Evolutionary conservation across 495 filamentous ascomycete species (phyloP).

Genomic region (Massariosphaeria phaeospora): DNA sequence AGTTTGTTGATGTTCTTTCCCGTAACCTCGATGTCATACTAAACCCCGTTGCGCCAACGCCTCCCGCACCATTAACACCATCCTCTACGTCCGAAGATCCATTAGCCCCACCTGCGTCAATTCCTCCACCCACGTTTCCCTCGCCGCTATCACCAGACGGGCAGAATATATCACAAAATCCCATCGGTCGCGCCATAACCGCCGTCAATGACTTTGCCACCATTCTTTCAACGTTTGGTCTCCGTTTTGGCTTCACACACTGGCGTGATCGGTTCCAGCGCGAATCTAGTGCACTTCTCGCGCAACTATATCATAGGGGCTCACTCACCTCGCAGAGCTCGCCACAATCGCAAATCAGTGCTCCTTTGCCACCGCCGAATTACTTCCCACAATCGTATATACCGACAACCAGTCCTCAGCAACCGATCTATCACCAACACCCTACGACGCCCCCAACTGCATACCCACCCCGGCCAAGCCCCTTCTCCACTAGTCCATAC

Average conservation of each 20-base stretch:
- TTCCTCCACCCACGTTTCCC: constrained; percentile 22
- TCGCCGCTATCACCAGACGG: constrained; percentile 10
- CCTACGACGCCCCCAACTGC: constrained; percentile 7
- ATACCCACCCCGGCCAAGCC: constrained; percentile 10
- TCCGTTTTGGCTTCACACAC: constrained; percentile 40
- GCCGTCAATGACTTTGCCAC: constrained; percentile 39
- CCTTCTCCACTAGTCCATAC: constrained; percentile 20
- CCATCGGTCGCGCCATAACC: constrained; percentile 26
- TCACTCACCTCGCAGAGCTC: constrained; percentile 12
- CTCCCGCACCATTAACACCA: constrained; percentile 14
- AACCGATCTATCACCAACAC: neutral
- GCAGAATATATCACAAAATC: constrained; percentile 5
- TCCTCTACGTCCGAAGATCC: constrained; percentile 24
- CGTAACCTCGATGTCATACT: constrained; percentile 49
- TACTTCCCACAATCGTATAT: constrained; percentile 5
- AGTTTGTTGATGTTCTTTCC: constrained; percentile 61
- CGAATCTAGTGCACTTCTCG: constrained; percentile 18
- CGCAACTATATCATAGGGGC: constrained; percentile 27
- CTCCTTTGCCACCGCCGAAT: neutral
- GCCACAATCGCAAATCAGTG: constrained; percentile 4
- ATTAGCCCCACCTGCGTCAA: constrained; percentile 12
- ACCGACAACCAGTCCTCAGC: neutral
- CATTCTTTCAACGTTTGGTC: constrained; percentile 35
- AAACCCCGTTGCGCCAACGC: constrained; percentile 30
- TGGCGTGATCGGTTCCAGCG: constrained; percentile 36